Base-by-base conservation (phyloP, 306 rosid species). In the Boehmeria nivea region DNA sequence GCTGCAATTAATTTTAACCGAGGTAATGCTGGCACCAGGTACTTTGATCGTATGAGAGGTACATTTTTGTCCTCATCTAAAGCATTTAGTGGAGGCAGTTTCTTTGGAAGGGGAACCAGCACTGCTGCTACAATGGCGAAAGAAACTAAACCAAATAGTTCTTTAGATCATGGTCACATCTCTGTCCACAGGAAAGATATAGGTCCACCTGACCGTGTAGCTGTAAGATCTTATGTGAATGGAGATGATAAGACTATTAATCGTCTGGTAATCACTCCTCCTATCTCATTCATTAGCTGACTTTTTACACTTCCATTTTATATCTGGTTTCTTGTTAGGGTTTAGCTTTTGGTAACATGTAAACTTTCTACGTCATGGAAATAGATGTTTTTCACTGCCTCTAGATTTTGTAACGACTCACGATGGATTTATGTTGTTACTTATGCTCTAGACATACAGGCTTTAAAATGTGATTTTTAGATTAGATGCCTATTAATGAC, bases 41-140 rank as follows among this genome's bases (percentile, higher is more conserved):
- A 85, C 69, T 64, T 93, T 60, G 99, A 93, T 61, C 84, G 88
- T 17, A 85, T 93, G 96, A 78, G 87, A 56, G 99, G 99, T 49
- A 87, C 95, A 7, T 45, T 93, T 72, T 72, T 85, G 72, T 85
- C 89, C 16, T 83, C 96, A 75, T 93, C 99, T 3, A 93, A 83
- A 71, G 95, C 99, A 43, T 85, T 93, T 70, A 78, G 88, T 48
- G 79, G 85, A n/a, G 74, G 79, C 62, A 72, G 73, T 71, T 65
- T 79, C 55, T 93, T 93, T 85, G 96, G 84, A 65, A 87, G 81
- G 71, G 85, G 81, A 58, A 63, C 73, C 64, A 79, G 47, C 73
- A 33, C 15, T 59, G 66, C 88, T 38, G 55, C 88, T 58, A 55
- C 72, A 59, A 47, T 55, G 69, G 72, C 61, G 49, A 93, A 93